Percentiles rank a stretch among this genome's conserved stretches.
Conservation (phyloP, 805 yeast genomes). For the Saccharomyces eubayanus region DNA sequence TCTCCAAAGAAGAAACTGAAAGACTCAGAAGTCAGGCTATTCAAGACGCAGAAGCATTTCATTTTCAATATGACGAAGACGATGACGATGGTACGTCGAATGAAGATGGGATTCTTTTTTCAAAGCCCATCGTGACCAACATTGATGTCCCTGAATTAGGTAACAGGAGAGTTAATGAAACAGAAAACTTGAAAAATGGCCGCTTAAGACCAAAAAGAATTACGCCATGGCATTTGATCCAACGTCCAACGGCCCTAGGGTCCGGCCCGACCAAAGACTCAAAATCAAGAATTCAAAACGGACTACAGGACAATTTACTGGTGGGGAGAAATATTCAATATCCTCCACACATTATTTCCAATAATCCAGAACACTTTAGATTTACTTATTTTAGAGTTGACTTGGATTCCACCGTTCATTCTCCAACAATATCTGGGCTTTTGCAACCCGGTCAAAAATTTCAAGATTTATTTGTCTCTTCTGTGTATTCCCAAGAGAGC, state of each 20-base stretch:
- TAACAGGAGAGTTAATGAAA: slow-evolving; percentile 45
- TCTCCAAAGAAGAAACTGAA: slow-evolving; percentile 58
- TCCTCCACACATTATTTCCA: slow-evolving; percentile 39
- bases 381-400: slow-evolving; percentile 92
- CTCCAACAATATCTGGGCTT: slow-evolving; percentile 80
- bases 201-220: slow-evolving; percentile 67
- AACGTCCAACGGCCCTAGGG: slow-evolving; percentile 7
- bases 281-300: slow-evolving; percentile 6
- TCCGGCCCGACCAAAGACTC: slow-evolving; percentile 8
- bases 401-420: slow-evolving; percentile 78
- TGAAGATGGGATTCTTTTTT: slow-evolving; percentile 32
- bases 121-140: slow-evolving; percentile 37
- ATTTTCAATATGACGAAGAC: slow-evolving; percentile 31
- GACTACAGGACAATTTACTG: slow-evolving; percentile 21
- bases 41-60: slow-evolving; percentile 33
- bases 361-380: slow-evolving; percentile 52
- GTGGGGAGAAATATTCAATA: slow-evolving; percentile 32
- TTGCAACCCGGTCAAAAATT: slow-evolving; percentile 54
- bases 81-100: slow-evolving; percentile 15
- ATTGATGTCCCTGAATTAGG: slow-evolving; percentile 36
- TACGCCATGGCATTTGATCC: slow-evolving; percentile 60
- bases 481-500: slow-evolving; percentile 27
- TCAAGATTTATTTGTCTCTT: slow-evolving; percentile 52
- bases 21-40: slow-evolving; percentile 37
- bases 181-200: slow-evolving; percentile 44